Evolutionary conservation across 306 rosid genomes (phyloP).

Genomic region (Cucurbita argyrosperma): DNA sequence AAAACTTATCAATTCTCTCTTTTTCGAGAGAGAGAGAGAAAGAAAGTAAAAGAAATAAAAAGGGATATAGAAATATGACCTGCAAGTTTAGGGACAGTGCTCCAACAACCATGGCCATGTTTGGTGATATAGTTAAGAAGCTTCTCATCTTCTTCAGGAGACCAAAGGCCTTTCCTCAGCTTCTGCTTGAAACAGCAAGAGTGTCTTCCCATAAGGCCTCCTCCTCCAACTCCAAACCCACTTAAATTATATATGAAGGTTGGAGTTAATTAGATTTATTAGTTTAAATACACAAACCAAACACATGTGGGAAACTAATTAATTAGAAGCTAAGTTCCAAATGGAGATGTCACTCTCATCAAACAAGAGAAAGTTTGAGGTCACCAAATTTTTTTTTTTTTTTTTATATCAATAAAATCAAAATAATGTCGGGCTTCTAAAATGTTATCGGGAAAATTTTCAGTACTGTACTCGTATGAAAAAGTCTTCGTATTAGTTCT

Average conservation of each 20-base stretch:
- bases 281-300: not conserved
- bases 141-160: constrained; percentile 97
- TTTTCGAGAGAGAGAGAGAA: not conserved
- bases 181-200: constrained; percentile 95
- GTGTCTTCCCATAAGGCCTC: constrained; percentile 64
- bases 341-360: constrained; percentile 25
- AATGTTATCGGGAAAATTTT: too few relatives aligned
- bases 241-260: not conserved
- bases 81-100: constrained; percentile 87
- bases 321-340: constrained; percentile 36
- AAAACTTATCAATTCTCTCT: not conserved
- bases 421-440: too few relatives aligned
- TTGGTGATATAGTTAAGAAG: constrained; percentile 73
- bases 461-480: too few relatives aligned
- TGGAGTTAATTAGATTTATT: constrained; percentile 14
- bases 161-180: constrained; percentile 96
- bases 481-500: too few relatives aligned
- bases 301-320: constrained; percentile 46
- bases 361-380: constrained; percentile 12
- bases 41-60: not conserved
- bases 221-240: not conserved
- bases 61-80: constrained; percentile 16
- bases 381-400: too few relatives aligned
- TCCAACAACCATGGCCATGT: constrained; percentile 99
- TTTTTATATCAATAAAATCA: too few relatives aligned